These are phyloP conservation scores for Cyclospora cayetanensis DNA, from an alignment of 169 alveolate genomes.

Conservation along the genomic window DNA sequence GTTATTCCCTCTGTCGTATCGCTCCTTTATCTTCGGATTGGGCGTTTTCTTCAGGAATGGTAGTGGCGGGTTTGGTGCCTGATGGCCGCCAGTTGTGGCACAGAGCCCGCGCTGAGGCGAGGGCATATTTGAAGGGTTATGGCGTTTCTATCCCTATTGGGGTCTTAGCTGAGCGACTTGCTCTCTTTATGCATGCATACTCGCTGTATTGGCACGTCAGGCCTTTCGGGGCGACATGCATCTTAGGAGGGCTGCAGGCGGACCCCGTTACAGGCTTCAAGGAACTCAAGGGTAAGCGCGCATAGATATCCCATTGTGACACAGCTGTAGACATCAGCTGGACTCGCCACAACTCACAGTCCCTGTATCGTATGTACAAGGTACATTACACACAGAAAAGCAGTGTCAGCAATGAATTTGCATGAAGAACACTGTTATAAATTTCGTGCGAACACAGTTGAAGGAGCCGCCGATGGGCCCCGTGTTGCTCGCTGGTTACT, in stretches of 20 bases:
- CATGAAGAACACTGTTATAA: no score
- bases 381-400: no score
- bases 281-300: conserved; percentile 32
- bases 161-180: conserved; percentile 90
- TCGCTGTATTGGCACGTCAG: conserved; percentile 88
- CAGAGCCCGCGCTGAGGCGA: conserved; percentile 89
- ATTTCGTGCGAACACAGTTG: no score
- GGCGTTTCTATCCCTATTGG: conserved; percentile 86
- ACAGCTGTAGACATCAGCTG: neutral
- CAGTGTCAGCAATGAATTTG: no score
- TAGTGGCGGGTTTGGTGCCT: conserved; percentile 89
- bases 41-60: conserved; percentile 74
- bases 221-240: conserved; percentile 91
- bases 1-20: no score
- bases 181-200: conserved; percentile 86
- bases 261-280: neutral
- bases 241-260: conserved; percentile 79
- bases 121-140: conserved; percentile 80
- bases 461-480: no score
- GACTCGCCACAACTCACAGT: no score
- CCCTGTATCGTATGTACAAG: no score
- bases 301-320: neutral
- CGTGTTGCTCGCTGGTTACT: no score
- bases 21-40: no score
- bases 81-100: conserved; percentile 89